Conservation (phyloP, 768 basidiomycete genomes). For the Macrocybe gigantea region DNA sequence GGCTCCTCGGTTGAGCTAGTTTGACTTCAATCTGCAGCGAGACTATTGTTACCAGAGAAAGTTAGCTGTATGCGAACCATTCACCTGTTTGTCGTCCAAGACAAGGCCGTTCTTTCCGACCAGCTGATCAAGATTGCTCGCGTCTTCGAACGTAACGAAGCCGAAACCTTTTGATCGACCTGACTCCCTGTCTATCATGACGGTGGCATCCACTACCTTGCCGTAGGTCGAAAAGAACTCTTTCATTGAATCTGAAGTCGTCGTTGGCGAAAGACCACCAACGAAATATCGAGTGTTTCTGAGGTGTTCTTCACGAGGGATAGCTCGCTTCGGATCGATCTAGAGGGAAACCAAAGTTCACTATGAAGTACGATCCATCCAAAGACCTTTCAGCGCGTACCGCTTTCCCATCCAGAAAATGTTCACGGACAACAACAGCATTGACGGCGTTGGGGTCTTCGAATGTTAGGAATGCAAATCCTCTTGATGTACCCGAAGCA, state of each 20-base stretch:
- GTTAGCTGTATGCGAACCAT: slow-evolving; percentile 10
- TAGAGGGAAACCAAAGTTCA: slow-evolving; percentile 19
- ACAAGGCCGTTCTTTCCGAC: slow-evolving; percentile 63
- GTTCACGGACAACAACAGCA: slow-evolving; percentile 59
- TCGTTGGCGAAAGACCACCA: slow-evolving; percentile 62
- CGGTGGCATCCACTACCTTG: slow-evolving; percentile 77
- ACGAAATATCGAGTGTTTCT: slow-evolving; percentile 79
- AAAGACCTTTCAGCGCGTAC: slow-evolving; percentile 27
- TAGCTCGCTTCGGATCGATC: slow-evolving; percentile 88
- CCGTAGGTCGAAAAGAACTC: slow-evolving; percentile 69
- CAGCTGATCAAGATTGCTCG: slow-evolving; percentile 56
- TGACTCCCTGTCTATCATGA: slow-evolving; percentile 80
- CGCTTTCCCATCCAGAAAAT: slow-evolving; percentile 73
- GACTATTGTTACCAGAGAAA: too few species aligned
- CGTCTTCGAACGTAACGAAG: slow-evolving; percentile 76
- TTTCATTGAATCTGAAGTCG: slow-evolving; percentile 67
- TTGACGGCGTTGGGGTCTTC: slow-evolving; percentile 60
- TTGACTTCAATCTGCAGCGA: slow-evolving; percentile 71
- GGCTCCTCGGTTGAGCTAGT: slow-evolving; percentile 67
- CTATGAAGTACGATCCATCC: neutral
- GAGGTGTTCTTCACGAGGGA: slow-evolving; percentile 76
- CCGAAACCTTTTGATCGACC: slow-evolving; percentile 78
- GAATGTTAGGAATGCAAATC: slow-evolving; percentile 84
- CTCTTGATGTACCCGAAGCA: slow-evolving; percentile 65
- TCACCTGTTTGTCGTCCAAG: slow-evolving; percentile 72